phyloP scores from a whole-genome alignment of 805 yeast species.

The Pichia occidentalis region DNA sequence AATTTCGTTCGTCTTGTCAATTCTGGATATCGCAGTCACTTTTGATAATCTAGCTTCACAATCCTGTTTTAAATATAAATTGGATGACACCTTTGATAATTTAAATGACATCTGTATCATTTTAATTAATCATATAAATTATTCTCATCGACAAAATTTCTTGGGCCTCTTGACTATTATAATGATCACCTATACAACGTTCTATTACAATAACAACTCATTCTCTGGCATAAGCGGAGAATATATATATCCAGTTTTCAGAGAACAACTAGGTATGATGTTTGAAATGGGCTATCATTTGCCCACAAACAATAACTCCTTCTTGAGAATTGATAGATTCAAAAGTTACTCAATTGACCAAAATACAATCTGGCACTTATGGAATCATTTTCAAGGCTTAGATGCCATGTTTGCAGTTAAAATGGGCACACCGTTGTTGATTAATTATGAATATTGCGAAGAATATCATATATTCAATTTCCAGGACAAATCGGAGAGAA shows the following conservation, averaged over 20 bases:
- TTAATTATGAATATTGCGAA: conserved; percentile 11
- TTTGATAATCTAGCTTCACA: too few relatives aligned
- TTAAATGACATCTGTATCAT: not conserved
- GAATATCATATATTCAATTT: not conserved
- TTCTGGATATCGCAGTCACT: too few relatives aligned
- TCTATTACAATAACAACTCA: not conserved
- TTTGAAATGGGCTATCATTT: conserved; percentile 11
- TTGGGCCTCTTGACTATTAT: not conserved
- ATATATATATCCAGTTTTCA: conserved; percentile 9
- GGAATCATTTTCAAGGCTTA: conserved; percentile 8
- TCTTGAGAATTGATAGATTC: too few relatives aligned
- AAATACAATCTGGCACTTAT: conserved; percentile 3
- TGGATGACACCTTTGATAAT: not conserved
- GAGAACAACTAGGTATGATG: conserved; percentile 3
- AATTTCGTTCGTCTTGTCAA: conserved; percentile 14
- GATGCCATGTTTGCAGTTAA: conserved; percentile 12
- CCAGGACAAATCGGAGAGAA: not conserved
- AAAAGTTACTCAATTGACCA: not conserved
- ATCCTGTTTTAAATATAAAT: too few relatives aligned
- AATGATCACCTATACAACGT: not conserved
- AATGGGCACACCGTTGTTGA: conserved; percentile 12
- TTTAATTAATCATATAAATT: not conserved
- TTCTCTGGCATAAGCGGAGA: conserved; percentile 4
- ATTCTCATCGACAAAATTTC: not conserved
- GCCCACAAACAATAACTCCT: conserved; percentile 2